Evolutionary conservation across 2,329 filamentous ascomycete species (phyloP).

Genomic region (Aspergillus puulaauensis): DNA sequence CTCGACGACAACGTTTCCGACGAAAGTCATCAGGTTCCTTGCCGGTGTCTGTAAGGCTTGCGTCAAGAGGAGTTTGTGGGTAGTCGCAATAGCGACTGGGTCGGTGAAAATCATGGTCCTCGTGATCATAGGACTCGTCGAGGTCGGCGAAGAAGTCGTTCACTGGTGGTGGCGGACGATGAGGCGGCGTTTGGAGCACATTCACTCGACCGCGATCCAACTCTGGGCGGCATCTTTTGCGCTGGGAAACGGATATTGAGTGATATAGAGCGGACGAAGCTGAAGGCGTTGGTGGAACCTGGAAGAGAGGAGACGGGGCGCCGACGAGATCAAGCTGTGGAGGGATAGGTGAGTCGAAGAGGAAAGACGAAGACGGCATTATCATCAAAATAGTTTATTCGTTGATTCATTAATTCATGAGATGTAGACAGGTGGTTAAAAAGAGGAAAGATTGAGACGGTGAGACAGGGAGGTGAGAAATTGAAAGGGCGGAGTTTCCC

Average conservation of each 20-base stretch:
- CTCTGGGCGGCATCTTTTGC: constrained; percentile 34
- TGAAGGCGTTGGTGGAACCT: constrained; percentile 34
- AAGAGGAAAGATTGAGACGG: neutral
- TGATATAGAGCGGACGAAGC: constrained; percentile 39
- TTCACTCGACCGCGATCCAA: constrained; percentile 26
- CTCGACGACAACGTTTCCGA: constrained; percentile 35
- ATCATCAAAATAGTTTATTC: neutral
- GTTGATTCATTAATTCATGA: constrained; percentile 9
- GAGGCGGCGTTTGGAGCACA: constrained; percentile 23
- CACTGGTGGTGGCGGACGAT: constrained; percentile 32
- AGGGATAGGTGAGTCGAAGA: constrained; percentile 36
- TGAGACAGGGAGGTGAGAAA: neutral
- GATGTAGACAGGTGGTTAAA: neutral
- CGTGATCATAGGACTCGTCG: constrained; percentile 12
- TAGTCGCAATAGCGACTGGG: constrained; percentile 42
- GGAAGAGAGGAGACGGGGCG: constrained; percentile 38
- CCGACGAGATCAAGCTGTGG: constrained; percentile 40
- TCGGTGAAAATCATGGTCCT: constrained; percentile 35
- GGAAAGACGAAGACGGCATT: constrained; percentile 33
- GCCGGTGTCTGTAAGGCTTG: constrained; percentile 24
- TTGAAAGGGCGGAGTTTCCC: constrained; percentile 6
- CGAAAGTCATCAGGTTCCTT: constrained; percentile 21
- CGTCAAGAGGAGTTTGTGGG: constrained; percentile 26
- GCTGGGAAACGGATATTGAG: constrained; percentile 31
- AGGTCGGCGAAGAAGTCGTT: constrained; percentile 23